These are phyloP conservation scores for Aspergillus eucalypticola DNA, from an alignment of 2,329 filamentous ascomycete species.

Conservation along the genomic window DNA sequence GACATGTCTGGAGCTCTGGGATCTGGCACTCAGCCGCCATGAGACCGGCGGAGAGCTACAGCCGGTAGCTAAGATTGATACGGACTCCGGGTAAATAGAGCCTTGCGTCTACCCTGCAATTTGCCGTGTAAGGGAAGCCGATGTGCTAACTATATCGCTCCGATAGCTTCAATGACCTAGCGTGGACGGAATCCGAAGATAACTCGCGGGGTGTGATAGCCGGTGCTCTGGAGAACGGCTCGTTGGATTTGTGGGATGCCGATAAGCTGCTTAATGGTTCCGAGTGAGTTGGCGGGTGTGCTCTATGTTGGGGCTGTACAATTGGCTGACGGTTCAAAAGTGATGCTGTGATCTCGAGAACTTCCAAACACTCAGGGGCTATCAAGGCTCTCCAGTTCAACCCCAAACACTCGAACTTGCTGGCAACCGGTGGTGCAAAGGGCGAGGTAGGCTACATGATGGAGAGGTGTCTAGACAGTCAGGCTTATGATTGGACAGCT, in stretches of 20 bases:
- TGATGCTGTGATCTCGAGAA: slow-evolving; percentile 82
- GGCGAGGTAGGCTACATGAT: slow-evolving; percentile 61
- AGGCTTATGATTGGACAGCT: slow-evolving; percentile 49
- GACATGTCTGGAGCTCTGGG: slow-evolving; percentile 95
- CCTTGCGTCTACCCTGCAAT: neutral
- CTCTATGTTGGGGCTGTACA: neutral
- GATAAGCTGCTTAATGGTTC: slow-evolving; percentile 61
- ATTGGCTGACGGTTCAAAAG: slow-evolving; percentile 33
- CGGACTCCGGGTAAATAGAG: slow-evolving; percentile 73
- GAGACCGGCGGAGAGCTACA: slow-evolving; percentile 79
- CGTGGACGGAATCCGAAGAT: slow-evolving; percentile 82
- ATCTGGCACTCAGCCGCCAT: slow-evolving; percentile 77
- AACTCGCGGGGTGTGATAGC: slow-evolving; percentile 87
- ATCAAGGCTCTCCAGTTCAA: slow-evolving; percentile 98
- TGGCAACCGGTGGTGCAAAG: slow-evolving; percentile 90
- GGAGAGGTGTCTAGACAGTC: neutral
- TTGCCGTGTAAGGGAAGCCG: neutral
- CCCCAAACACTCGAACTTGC: slow-evolving; percentile 81
- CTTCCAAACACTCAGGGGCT: slow-evolving; percentile 84
- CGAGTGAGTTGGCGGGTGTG: slow-evolving; percentile 43
- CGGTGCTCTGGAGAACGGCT: slow-evolving; percentile 90
- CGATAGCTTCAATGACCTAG: slow-evolving; percentile 89
- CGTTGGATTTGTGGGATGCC: slow-evolving; percentile 91
- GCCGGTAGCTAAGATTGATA: slow-evolving; percentile 78
- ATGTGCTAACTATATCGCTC: slow-evolving; percentile 24